Evolutionary conservation across 805 yeast genomes (phyloP).

Genomic region (Scheffersomyces lignosus): DNA sequence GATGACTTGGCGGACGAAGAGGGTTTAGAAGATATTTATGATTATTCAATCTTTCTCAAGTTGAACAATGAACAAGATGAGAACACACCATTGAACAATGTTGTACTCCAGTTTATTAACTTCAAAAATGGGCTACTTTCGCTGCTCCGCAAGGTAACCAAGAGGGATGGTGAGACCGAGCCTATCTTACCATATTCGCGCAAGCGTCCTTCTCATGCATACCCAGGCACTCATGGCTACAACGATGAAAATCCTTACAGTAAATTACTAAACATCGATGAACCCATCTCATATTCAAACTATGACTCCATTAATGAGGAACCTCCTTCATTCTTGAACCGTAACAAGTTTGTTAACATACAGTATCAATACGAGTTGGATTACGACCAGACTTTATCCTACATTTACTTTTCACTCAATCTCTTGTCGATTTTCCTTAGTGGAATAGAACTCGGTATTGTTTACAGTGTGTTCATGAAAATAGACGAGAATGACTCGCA

Average conservation of each 20-base stretch:
- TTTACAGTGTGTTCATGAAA: slow-evolving; percentile 28
- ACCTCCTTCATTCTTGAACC: slow-evolving; percentile 19
- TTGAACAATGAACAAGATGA: slow-evolving; percentile 18
- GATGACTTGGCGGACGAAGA: slow-evolving; percentile 1
- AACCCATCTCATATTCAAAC: slow-evolving; percentile 4
- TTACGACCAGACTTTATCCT: slow-evolving; percentile 37
- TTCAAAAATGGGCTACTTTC: too few species aligned
- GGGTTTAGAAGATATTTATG: slow-evolving; percentile 5
- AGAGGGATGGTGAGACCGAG: slow-evolving; percentile 1
- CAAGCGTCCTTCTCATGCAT: too few species aligned
- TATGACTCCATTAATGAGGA: slow-evolving; percentile 39
- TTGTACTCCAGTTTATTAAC: slow-evolving; percentile 21
- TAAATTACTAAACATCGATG: neutral
- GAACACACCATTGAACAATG: slow-evolving; percentile 15
- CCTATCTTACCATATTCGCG: slow-evolving; percentile 3
- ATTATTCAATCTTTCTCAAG: slow-evolving; percentile 22
- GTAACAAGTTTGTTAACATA: slow-evolving; percentile 20
- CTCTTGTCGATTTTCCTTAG: slow-evolving; percentile 36
- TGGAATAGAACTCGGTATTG: slow-evolving; percentile 41
- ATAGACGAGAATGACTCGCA: slow-evolving; percentile 19
- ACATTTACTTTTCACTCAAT: slow-evolving; percentile 35
- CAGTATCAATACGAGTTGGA: slow-evolving; percentile 29
- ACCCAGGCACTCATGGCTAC: neutral
- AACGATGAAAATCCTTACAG: neutral
- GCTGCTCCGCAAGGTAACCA: too few species aligned